Conservation (phyloP, 2,329 filamentous ascomycete genomes). For the Trichoderma guizhouense region DNA sequence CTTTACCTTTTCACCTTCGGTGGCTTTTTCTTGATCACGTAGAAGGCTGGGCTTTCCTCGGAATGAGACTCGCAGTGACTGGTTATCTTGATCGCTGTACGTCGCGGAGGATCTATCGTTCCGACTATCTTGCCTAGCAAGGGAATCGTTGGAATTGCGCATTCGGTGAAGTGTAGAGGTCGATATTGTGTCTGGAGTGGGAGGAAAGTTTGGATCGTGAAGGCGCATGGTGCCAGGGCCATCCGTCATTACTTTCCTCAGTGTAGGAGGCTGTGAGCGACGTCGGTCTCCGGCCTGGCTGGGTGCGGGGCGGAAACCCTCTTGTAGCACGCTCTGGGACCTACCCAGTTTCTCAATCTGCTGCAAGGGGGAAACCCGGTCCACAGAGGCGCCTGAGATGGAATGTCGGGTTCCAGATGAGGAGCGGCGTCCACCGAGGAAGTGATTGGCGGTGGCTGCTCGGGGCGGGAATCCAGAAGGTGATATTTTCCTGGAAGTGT, state of each 20-base stretch:
- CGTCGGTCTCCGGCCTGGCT: conserved; percentile 28
- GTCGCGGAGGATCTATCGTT: conserved; percentile 30
- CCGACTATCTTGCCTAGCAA: conserved; percentile 35
- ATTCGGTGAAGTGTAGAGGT: conserved; percentile 51
- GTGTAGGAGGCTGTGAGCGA: conserved; percentile 26
- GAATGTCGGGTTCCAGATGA: conserved; percentile 39
- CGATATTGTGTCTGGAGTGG: conserved; percentile 59
- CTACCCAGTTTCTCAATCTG: conserved; percentile 45
- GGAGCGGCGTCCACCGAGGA: not conserved
- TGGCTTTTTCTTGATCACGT: not conserved
- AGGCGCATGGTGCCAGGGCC: conserved; percentile 39
- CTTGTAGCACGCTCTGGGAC: conserved; percentile 26
- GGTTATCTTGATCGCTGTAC: conserved; percentile 5
- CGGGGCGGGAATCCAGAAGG: conserved; percentile 24
- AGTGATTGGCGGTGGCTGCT: conserved; percentile 28
- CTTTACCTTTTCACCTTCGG: conserved; percentile 24
- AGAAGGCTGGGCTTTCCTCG: conserved; percentile 12
- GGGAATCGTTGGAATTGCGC: conserved; percentile 49
- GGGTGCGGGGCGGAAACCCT: conserved; percentile 30
- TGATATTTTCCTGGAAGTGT: conserved; percentile 1
- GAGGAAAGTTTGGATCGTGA: conserved; percentile 47
- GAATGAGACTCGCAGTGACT: conserved; percentile 20
- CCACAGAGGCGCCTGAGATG: conserved; percentile 36
- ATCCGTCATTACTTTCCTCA: conserved; percentile 50
- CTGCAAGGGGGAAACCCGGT: conserved; percentile 42